Evolutionary conservation across 2,329 filamentous ascomycete species (phyloP), one percentile per base, ranked within the genome.

Genomic region (Fusarium temperatum): DNA sequence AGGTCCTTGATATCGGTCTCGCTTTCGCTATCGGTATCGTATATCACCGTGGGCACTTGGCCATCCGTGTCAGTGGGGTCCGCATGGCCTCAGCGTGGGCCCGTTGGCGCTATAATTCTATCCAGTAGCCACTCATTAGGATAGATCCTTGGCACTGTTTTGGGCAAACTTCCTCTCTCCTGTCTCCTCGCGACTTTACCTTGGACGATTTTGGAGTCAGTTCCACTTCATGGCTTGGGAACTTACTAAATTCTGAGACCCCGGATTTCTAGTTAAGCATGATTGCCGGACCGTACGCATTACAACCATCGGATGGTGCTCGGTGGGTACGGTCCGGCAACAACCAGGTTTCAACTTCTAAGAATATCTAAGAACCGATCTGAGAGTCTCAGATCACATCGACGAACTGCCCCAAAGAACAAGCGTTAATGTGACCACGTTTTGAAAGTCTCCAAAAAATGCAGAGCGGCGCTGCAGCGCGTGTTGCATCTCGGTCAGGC

Each of bases 381-480:
- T 32, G 5, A 15, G 8, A 14, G 8, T 47, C 8, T 45, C 1
- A 10, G 26, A 22, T 12, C 20, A 30, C 4, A 22, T 22, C 12
- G 0, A 8, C 4, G n/a, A 13, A 13, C 10, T 6, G 14, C 26
- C 15, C 28, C 8, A 5, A n/a, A 12, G 8, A n/a, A 18, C 7
- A 17, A 6, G 10, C 2, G 7, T 5, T 6, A 12, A 0, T n/a
- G 14, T 6, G 4, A 48, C 8, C 12, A 51, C 32, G 17, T 35
- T 24, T 5, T 24, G 5, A 35, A 51, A 12, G 11, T 17, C 8
- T 51, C 15, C 3, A 35, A 35, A 35, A 11, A 18, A 24, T 51
- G 12, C 9, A 18, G 17, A 51, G 22, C 15, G 10, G 30, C 30
- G 24, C 22, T 50, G 10, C 28, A n/a, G 17, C 15, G 30, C 11